Evolutionary conservation across 2,329 filamentous ascomycete species (phyloP).

Genomic region (Dactylellina parvicollis): DNA sequence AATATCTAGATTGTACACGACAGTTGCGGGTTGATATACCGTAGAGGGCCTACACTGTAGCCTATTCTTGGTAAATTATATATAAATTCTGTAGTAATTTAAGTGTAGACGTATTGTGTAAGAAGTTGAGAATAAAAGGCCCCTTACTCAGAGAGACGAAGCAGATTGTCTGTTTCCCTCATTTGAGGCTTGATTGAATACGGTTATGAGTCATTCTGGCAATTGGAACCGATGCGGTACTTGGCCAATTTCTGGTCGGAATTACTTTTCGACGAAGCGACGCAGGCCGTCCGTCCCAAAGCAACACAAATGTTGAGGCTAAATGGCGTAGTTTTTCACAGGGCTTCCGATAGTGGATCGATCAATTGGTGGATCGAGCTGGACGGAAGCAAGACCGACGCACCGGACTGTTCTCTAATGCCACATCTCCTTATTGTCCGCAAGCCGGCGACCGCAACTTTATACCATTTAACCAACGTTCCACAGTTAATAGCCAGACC

Average conservation of each 20-base stretch:
- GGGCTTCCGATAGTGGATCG: slow-evolving; percentile 8
- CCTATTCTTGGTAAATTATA: too few species aligned
- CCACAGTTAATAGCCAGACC: slow-evolving; percentile 1
- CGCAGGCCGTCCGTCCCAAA: slow-evolving; percentile 18
- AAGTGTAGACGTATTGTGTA: too few species aligned
- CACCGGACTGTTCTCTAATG: slow-evolving; percentile 38
- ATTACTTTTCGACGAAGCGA: slow-evolving; percentile 23
- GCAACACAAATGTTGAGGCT: slow-evolving; percentile 47
- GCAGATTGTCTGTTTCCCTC: too few species aligned
- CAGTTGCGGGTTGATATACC: too few species aligned
- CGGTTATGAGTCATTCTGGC: slow-evolving; percentile 12
- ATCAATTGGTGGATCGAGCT: slow-evolving; percentile 50
- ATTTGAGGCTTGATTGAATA: too few species aligned
- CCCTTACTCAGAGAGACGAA: too few species aligned
- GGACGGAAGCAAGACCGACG: slow-evolving; percentile 45
- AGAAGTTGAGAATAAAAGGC: too few species aligned
- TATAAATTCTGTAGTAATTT: too few species aligned
- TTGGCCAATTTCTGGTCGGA: slow-evolving; percentile 34
- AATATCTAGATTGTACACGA: too few species aligned
- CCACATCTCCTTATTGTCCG: slow-evolving; percentile 36
- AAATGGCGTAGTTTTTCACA: slow-evolving; percentile 23
- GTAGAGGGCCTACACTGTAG: too few species aligned
- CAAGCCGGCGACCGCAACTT: slow-evolving; percentile 10
- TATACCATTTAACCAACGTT: slow-evolving; percentile 14
- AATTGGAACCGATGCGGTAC: background rate